Percentiles rank a stretch among this genome's conserved stretches.
Evolutionary conservation across 768 basidiomycete genomes (phyloP).

Genomic region (Lanmaoa rubissima): DNA sequence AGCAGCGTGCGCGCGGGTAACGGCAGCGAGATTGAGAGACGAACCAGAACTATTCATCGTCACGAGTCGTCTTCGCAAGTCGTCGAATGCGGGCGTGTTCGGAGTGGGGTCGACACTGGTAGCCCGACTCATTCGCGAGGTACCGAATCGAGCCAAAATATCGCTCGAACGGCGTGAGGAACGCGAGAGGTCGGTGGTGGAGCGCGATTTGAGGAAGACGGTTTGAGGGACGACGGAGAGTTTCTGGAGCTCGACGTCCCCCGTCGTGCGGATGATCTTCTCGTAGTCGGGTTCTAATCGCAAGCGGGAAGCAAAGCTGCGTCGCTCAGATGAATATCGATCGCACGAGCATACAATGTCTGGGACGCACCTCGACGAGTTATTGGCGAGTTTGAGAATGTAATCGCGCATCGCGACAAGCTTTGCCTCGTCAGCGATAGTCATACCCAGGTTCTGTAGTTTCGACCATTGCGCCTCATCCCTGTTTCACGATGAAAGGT

Average conservation of each 20-base stretch:
- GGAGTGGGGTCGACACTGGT: constrained; percentile 46
- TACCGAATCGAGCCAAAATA: constrained; percentile 46
- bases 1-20: constrained; percentile 39
- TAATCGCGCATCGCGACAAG: constrained; percentile 88
- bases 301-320: constrained; percentile 66
- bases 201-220: constrained; percentile 67
- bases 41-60: constrained; percentile 71
- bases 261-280: constrained; percentile 58
- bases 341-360: background rate
- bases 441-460: constrained; percentile 88
- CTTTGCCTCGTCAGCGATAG: constrained; percentile 75
- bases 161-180: constrained; percentile 45
- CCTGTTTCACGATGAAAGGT: constrained; percentile 37
- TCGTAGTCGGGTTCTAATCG: constrained; percentile 62
- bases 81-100: constrained; percentile 66
- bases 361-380: constrained; percentile 62
- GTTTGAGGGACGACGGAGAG: constrained; percentile 90
- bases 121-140: constrained; percentile 46
- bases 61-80: constrained; percentile 71
- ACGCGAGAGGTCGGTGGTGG: constrained; percentile 38
- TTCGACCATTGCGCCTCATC: constrained; percentile 76
- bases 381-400: constrained; percentile 77
- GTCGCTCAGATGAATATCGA: background rate
- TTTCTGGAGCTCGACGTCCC: constrained; percentile 78
- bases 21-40: constrained; percentile 49